Conservation (phyloP, 176 grass and related monocot genomes). For the Bolboschoenus planiculmis region DNA sequence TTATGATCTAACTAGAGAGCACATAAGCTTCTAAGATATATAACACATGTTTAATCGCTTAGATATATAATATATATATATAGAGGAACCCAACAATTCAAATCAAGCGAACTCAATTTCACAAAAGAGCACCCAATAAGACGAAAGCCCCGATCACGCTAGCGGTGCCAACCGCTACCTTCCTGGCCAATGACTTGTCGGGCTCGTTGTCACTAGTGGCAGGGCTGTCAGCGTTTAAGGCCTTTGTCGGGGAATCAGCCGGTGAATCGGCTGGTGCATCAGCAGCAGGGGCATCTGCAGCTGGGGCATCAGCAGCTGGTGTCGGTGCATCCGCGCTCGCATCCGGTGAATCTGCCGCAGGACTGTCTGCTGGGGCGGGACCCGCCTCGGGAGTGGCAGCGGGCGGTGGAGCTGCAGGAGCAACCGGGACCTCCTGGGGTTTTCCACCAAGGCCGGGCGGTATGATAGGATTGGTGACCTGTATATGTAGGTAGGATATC, state of each 20-base stretch:
- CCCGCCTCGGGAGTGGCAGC: neutral
- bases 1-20: neutral
- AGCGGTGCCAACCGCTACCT: neutral
- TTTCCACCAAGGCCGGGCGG: constrained; percentile 18
- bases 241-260: neutral
- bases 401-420: neutral
- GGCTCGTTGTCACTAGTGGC: neutral
- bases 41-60: neutral
- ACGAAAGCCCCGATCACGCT: neutral
- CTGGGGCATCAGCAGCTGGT: neutral
- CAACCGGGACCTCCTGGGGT: neutral
- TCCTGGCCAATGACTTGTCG: neutral
- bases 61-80: neutral
- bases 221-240: neutral
- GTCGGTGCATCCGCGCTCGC: neutral
- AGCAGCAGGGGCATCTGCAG: neutral
- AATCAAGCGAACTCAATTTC: neutral
- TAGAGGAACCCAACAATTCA: constrained; percentile 9
- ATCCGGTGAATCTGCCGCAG: neutral
- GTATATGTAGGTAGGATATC: neutral
- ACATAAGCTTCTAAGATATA: neutral
- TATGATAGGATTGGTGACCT: constrained; percentile 11
- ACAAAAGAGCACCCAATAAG: neutral
- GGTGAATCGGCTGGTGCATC: constrained; percentile 1
- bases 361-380: neutral